Conservation (phyloP, 176 grass and related monocot species). For the Aegilops longissima region DNA sequence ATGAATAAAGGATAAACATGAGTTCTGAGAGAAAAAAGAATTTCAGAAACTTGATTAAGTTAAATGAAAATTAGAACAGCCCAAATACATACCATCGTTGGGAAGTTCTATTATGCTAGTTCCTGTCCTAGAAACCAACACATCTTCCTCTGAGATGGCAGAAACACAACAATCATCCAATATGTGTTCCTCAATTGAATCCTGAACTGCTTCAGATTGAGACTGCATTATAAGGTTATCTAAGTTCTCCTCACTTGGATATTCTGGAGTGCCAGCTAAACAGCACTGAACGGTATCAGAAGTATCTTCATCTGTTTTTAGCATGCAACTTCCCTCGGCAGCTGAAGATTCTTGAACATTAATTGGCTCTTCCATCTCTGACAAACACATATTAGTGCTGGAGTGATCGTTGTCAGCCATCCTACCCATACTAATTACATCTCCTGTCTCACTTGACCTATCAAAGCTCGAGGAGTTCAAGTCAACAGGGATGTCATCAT, state of each 20-base stretch:
- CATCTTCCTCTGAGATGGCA: constrained; percentile 48
- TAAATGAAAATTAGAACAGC: neutral
- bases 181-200: constrained; percentile 30
- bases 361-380: constrained; percentile 34
- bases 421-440: constrained; percentile 12
- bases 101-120: constrained; percentile 45
- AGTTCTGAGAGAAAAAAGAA: neutral
- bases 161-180: constrained; percentile 54
- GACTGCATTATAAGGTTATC: constrained; percentile 45
- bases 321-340: constrained; percentile 26
- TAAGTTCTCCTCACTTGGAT: constrained; percentile 26
- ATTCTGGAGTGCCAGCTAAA: constrained; percentile 29
- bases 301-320: constrained; percentile 38
- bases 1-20: neutral
- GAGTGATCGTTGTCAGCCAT: constrained; percentile 37
- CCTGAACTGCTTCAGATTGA: constrained; percentile 39
- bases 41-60: constrained; percentile 2
- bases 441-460: constrained; percentile 23
- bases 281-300: constrained; percentile 14
- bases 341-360: constrained; percentile 22
- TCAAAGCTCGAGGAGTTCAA: constrained; percentile 16
- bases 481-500: constrained; percentile 37
- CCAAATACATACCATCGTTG: constrained; percentile 52
- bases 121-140: constrained; percentile 45
- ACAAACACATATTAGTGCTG: constrained; percentile 35